A percentile compares a stretch with the other conserved stretches of the same genome.
These are phyloP conservation scores for Jatropha curcas DNA, from an alignment of 345 rosid species.

Conservation along the genomic window DNA sequence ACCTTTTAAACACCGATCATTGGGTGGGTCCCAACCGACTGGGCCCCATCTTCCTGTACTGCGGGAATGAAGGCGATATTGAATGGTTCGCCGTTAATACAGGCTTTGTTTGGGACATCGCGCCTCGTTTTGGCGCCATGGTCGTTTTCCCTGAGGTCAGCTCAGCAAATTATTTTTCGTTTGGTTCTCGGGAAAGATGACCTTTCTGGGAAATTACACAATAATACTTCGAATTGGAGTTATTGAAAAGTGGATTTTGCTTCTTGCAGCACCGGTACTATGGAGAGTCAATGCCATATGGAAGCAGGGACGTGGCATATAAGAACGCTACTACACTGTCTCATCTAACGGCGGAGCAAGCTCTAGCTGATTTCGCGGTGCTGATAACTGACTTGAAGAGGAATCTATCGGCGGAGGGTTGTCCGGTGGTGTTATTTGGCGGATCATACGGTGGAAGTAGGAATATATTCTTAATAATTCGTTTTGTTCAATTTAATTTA, in stretches of 20 bases:
- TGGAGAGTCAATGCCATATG: slow-evolving; percentile 77
- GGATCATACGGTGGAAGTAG: slow-evolving; percentile 99
- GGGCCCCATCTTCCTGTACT: slow-evolving; percentile 82
- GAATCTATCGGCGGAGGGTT: slow-evolving; percentile 80
- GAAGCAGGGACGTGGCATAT: slow-evolving; percentile 67
- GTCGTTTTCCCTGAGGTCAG: slow-evolving; percentile 76
- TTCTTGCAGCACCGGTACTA: slow-evolving; percentile 72
- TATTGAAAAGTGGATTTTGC: slow-evolving; percentile 19
- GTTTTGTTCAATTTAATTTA: not conserved
- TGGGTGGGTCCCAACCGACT: slow-evolving; percentile 57
- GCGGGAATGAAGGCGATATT: slow-evolving; percentile 86
- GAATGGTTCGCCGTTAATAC: slow-evolving; percentile 81
- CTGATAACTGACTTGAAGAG: slow-evolving; percentile 66
- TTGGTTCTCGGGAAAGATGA: not conserved
- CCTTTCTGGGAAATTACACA: too few relatives aligned
- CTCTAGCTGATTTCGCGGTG: slow-evolving; percentile 85
- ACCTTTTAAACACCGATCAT: slow-evolving; percentile 63
- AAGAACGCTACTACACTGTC: slow-evolving; percentile 66
- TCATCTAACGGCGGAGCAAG: slow-evolving; percentile 85
- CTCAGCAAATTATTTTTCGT: not conserved
- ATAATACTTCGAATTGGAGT: not conserved
- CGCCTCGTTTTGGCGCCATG: slow-evolving; percentile 77
- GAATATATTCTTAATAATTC: slow-evolving; percentile 10
- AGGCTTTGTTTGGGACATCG: slow-evolving; percentile 80
- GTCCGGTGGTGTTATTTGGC: slow-evolving; percentile 85